Evolutionary conservation across 306 rosid species (phyloP).

Genomic region (Cucurbita ficifolia): DNA sequence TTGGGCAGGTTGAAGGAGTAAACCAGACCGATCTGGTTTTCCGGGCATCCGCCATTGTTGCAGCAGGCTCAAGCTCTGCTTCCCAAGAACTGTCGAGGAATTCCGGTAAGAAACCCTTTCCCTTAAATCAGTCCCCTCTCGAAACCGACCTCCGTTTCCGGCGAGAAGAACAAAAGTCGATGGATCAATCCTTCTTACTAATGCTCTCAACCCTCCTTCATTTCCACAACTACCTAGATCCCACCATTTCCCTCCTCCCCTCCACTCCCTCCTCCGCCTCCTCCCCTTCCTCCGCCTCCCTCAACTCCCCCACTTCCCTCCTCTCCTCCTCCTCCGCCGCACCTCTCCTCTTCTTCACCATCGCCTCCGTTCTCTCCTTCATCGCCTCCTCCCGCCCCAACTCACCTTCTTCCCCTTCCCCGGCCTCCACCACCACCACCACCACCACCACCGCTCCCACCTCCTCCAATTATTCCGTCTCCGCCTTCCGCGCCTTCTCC

Average conservation of each 20-base stretch:
- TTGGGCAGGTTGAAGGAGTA: no score
- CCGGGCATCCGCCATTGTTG: neutral
- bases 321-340: conserved; percentile 77
- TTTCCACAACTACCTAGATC: conserved; percentile 82
- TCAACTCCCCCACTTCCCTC: conserved; percentile 36
- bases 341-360: conserved; percentile 89
- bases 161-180: neutral
- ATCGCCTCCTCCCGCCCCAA: conserved; percentile 47
- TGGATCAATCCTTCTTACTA: conserved; percentile 66
- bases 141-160: neutral
- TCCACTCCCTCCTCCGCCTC: conserved; percentile 38
- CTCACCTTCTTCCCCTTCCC: conserved; percentile 10
- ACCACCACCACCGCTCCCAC: neutral
- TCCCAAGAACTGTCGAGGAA: neutral
- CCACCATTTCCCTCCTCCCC: conserved; percentile 52
- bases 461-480: conserved; percentile 44
- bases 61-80: neutral
- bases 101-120: neutral
- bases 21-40: neutral
- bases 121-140: neutral
- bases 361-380: conserved; percentile 84
- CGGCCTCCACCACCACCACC: conserved; percentile 9
- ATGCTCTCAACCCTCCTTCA: conserved; percentile 85
- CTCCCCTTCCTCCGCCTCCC: conserved; percentile 22
- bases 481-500: conserved; percentile 83